Conservation (phyloP, 805 yeast species). For the Jamesozyma spencerorum region DNA sequence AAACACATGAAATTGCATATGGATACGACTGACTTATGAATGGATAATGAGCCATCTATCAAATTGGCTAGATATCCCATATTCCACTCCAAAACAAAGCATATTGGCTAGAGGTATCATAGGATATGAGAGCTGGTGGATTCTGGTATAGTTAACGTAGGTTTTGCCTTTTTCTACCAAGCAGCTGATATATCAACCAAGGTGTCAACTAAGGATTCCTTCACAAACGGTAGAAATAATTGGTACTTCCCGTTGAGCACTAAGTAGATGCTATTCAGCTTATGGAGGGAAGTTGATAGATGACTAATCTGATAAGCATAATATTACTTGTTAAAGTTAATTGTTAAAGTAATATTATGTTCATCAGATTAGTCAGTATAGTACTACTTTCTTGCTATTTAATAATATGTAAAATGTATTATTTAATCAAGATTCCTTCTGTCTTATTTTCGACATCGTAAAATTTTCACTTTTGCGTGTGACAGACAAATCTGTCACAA, state of each 20-base stretch:
- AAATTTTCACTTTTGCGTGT: no score
- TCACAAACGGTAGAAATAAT: not conserved
- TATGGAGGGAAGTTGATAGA: not conserved
- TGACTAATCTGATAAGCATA: no score
- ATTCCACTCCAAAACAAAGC: slow-evolving; percentile 7
- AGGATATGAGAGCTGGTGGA: slow-evolving; percentile 4
- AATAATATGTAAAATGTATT: no score
- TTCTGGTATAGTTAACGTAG: no score
- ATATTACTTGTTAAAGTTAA: no score
- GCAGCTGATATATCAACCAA: not conserved
- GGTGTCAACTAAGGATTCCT: not conserved
- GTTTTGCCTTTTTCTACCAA: no score
- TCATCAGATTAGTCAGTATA: no score
- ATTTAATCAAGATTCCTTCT: no score
- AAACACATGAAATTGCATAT: slow-evolving; percentile 1
- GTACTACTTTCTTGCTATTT: no score
- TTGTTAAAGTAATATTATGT: no score
- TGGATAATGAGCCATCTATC: slow-evolving; percentile 7
- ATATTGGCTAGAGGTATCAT: slow-evolving; percentile 6
- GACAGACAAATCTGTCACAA: no score
- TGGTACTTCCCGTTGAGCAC: not conserved
- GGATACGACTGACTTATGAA: not conserved
- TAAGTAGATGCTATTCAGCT: not conserved
- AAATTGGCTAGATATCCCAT: slow-evolving; percentile 4
- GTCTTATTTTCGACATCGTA: no score